Percentiles rank a stretch among this genome's conserved stretches.
phyloP scores from a whole-genome alignment of 306 rosid species.

The Crotalaria pallida region DNA sequence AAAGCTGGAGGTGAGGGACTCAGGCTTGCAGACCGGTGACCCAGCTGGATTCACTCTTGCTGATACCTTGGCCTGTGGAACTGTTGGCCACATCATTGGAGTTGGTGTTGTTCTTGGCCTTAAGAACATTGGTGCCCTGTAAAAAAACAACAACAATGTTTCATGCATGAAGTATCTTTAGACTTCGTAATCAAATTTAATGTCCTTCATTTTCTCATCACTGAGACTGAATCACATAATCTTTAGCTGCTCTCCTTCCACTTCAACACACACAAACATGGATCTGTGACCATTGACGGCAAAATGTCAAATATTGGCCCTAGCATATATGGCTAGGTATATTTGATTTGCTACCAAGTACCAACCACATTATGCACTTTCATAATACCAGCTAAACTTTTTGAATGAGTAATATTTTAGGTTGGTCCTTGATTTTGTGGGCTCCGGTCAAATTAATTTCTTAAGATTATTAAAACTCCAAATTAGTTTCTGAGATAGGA shows the following conservation, averaged over 20 bases:
- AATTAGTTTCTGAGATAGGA: too few species aligned
- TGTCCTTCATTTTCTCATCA: neutral
- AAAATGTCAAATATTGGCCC: neutral
- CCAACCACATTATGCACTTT: neutral
- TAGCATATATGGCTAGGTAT: neutral
- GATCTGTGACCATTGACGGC: neutral
- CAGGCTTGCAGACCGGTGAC: conserved; percentile 94
- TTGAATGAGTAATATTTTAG: too few species aligned
- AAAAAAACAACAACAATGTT: conserved; percentile 21
- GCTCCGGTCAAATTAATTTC: too few species aligned
- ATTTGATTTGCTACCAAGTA: neutral
- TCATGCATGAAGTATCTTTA: neutral
- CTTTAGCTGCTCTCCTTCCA: neutral
- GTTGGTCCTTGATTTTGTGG: too few species aligned
- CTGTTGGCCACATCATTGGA: conserved; percentile 88
- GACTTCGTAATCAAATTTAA: neutral
- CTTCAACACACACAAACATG: neutral
- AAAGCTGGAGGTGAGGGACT: conserved; percentile 81
- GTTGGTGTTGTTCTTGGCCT: conserved; percentile 98
- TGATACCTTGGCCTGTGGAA: conserved; percentile 93
- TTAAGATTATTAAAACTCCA: too few species aligned
- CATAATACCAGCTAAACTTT: neutral
- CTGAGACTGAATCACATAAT: neutral
- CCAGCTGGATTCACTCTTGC: conserved; percentile 98
- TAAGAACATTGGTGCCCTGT: conserved; percentile 67